These are phyloP conservation scores for Sporisorium graminicola DNA, from an alignment of 1,284 basidiomycete genomes.

Conservation along the genomic window DNA sequence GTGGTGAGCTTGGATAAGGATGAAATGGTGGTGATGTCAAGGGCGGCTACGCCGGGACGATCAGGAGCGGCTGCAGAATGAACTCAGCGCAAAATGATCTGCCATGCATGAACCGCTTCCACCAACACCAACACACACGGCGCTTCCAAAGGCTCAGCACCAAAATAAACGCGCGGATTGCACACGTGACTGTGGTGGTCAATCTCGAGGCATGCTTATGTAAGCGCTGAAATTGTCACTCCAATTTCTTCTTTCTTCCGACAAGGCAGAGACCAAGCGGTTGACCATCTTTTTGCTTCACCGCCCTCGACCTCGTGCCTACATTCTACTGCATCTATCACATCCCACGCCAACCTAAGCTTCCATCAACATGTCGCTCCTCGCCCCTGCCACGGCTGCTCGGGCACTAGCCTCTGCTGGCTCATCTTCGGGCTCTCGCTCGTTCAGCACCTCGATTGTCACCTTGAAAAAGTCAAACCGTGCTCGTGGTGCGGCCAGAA, in stretches of 20 bases:
- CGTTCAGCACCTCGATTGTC: slow-evolving; percentile 40
- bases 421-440: slow-evolving; percentile 29
- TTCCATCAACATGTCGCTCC: slow-evolving; percentile 20
- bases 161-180: slow-evolving; percentile 18
- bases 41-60: background rate
- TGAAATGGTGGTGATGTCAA: background rate
- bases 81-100: background rate
- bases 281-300: background rate
- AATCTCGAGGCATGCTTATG: slow-evolving; percentile 10
- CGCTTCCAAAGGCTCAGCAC: background rate
- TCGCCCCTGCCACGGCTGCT: slow-evolving; percentile 11
- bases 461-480: slow-evolving; percentile 52
- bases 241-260: slow-evolving; percentile 25
- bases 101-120: background rate
- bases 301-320: background rate
- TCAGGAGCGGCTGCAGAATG: background rate
- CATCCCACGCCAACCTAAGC: background rate
- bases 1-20: background rate
- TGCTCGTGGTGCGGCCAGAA: slow-evolving; percentile 51
- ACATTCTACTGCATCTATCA: background rate
- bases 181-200: slow-evolving; percentile 26
- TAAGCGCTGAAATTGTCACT: slow-evolving; percentile 12
- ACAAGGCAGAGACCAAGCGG: slow-evolving; percentile 2
- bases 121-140: slow-evolving; percentile 17
- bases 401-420: slow-evolving; percentile 25